phyloP scores from a whole-genome alignment of 345 rosid genomes.

The Conringia planisiliqua region DNA sequence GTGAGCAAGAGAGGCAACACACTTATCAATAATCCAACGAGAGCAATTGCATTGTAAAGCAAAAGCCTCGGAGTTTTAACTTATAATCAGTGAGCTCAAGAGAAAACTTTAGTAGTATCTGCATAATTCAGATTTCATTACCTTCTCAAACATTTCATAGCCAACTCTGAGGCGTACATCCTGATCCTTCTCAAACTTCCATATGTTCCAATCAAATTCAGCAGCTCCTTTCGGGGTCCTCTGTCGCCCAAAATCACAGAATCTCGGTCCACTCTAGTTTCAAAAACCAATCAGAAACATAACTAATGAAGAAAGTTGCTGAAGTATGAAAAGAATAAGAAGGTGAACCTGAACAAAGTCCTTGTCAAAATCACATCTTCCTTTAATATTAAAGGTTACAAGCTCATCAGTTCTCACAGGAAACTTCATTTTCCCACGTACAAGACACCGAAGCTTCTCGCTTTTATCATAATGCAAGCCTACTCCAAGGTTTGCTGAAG shows the following conservation, averaged over 20 bases:
- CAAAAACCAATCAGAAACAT: background rate
- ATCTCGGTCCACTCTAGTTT: background rate
- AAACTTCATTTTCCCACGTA: constrained; percentile 69
- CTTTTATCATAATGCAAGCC: constrained; percentile 68
- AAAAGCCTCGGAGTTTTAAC: background rate
- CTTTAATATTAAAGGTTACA: constrained; percentile 69
- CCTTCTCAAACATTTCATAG: constrained; percentile 70
- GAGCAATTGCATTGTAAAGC: background rate
- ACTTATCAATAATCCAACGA: background rate
- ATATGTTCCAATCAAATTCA: constrained; percentile 66
- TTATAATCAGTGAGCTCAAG: background rate
- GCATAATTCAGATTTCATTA: constrained; percentile 20
- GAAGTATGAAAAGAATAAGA: background rate
- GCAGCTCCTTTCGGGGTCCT: constrained; percentile 74
- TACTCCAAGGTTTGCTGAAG: constrained; percentile 54
- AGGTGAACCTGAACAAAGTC: constrained; percentile 60
- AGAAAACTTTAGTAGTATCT: background rate
- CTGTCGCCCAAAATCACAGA: constrained; percentile 37
- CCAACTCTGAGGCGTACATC: constrained; percentile 81
- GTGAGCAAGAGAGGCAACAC: background rate
- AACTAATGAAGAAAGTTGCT: background rate
- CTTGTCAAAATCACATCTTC: constrained; percentile 60
- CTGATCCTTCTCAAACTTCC: constrained; percentile 75
- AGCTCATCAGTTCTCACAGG: constrained; percentile 48
- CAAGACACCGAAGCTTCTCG: constrained; percentile 51